These are phyloP conservation scores for Ustilago nuda DNA, from an alignment of 1,284 basidiomycete species.

Conservation along the genomic window DNA sequence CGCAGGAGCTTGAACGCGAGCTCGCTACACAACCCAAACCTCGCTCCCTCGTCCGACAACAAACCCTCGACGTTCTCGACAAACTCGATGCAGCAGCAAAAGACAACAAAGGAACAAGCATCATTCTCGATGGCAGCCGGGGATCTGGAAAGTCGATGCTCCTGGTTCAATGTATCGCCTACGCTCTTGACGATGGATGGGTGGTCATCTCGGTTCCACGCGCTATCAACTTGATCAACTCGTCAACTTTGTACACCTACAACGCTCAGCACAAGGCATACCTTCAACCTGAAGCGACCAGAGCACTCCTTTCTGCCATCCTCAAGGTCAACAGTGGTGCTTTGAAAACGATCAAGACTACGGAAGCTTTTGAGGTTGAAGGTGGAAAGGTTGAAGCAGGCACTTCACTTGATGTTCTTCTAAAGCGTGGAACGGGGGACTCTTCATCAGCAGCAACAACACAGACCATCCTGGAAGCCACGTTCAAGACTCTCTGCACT, in stretches of 20 bases:
- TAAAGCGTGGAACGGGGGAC: conserved; percentile 36
- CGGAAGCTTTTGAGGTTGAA: conserved; percentile 37
- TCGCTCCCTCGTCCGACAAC: conserved; percentile 52
- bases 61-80: conserved; percentile 57
- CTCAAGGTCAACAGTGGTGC: conserved; percentile 66
- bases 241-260: conserved; percentile 80
- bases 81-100: conserved; percentile 50
- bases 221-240: conserved; percentile 82
- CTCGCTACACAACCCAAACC: conserved; percentile 49
- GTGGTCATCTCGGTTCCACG: conserved; percentile 89
- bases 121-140: conserved; percentile 72
- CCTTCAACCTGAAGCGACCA: conserved; percentile 76
- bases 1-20: conserved; percentile 54
- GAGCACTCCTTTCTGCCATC: conserved; percentile 68
- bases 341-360: conserved; percentile 35
- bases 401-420: conserved; percentile 45
- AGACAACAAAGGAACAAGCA: conserved; percentile 17
- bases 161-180: conserved; percentile 82
- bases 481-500: conserved; percentile 77
- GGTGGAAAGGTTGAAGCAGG: conserved; percentile 26
- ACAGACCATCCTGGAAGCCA: conserved; percentile 76
- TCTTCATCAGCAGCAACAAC: conserved; percentile 25
- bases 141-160: conserved; percentile 88
- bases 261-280: conserved; percentile 81
- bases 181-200: conserved; percentile 80